Base-by-base conservation (phyloP, 768 basidiomycete genomes). In the Mycena vitilis region DNA sequence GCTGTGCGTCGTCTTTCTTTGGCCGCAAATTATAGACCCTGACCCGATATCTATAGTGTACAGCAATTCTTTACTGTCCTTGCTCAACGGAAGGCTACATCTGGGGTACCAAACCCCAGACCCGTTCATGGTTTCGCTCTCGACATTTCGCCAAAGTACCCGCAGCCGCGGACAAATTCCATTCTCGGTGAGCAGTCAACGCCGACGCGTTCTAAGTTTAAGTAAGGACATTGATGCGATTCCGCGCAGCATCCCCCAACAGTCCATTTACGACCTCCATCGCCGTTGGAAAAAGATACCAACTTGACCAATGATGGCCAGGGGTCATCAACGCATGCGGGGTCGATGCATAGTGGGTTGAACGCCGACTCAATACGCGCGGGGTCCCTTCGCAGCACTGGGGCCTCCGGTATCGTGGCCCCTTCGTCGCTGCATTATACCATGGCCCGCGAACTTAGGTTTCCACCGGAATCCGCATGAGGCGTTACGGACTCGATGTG, bases 21-120 rank as follows among this genome's bases (percentile, higher is more conserved):
- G 9, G 42, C 22, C 16, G 12, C 20, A 34, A 53, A 54, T 15
- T 15, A n/a, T 20, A 16, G 18, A 45, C 40, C 6, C 13, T 60
- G 22, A 42, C 16, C 9, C 30, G 30, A 30, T 36, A 22, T 48
- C 37, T 8, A 12, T 25, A 68, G 67, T 72, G 15, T 72, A 72
- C 48, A 66, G 63, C 60, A 72, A 72, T 60, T 69, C 67, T 30
- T 52, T 72, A 2, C 51, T 72, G 4, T 72, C 71, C 3, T 51
- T 72, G 38, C 61, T 72, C 36, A 72, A 72, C 25, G 71, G 71
- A 20, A 57, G 71, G 23, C 60, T 72, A 8, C 63, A 68, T 10
- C 61, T 72, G 15, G 66, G 64, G 6, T 63, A 63, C 42, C 66
- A 72, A 38, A 47, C 60, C 34, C 67, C 69, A 2, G 36, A 61